Evolutionary conservation across 306 rosid species (phyloP), one percentile per base, ranked within the genome.

Genomic region (Quercus suber): DNA sequence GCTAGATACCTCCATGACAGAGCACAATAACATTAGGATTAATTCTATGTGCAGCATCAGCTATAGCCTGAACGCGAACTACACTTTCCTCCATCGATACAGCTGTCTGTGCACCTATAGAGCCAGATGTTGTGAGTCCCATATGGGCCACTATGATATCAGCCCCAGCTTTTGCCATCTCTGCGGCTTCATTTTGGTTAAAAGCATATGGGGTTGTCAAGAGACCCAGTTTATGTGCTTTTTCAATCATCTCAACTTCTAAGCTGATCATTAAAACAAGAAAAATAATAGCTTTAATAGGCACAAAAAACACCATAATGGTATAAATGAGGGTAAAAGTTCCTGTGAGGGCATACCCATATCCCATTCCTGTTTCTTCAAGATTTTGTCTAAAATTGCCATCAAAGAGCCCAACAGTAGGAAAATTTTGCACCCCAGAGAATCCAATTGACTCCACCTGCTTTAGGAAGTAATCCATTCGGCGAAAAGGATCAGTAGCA

Each of bases 361-460:
- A 94, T 81, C 97, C 98, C 98, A 94, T 92, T 80, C 97, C 97
- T 7, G 97, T 94, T 87, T 94, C 98, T 85, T 94, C 98, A 77
- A 91, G 97, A 84, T 92, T 94, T 80, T 92, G 95, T 83, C 97
- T 88, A 80, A 92, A 94, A 85, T 94, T 92, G 53, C 97, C 98
- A 78, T 94, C 98, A 75, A 86, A 89, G 67, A 92, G 85, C 79
- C 98, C 97, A 72, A 92, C 98, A 9, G 98, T 92, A n/a, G 98
- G 98, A 87, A 94, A 94, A 80, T 91, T 92, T 85, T 94, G 98
- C 75, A 94, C 98, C 79, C 97, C 98, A 41, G 86, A 81, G 79
- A 94, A 92, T 76, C 98, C 98, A 56, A 90, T 86, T 65, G 97
- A 87, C 82, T 92, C 97, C 82, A 94, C 88, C 90, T 91, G 93